phyloP scores from a whole-genome alignment of 106 monocot genomes.

The Apostasia shenzhenica region DNA sequence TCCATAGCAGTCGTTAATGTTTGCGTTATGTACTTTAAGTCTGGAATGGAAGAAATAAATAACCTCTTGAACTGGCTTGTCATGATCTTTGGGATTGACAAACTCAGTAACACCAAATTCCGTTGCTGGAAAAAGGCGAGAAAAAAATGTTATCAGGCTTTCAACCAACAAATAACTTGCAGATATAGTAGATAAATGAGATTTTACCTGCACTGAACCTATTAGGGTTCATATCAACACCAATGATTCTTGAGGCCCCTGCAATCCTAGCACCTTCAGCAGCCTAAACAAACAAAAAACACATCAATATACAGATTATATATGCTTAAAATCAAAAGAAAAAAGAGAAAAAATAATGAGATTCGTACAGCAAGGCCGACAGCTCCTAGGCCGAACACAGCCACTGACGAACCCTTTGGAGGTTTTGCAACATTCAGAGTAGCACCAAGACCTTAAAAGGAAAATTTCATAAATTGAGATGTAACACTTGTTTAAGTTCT shows the following conservation, averaged over 20 bases:
- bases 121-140: conserved; percentile 33
- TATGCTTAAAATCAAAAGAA: neutral
- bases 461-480: no score
- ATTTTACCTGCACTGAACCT: conserved; percentile 38
- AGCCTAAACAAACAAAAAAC: conserved; percentile 26
- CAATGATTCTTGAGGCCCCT: conserved; percentile 70
- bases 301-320: neutral
- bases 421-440: conserved; percentile 24
- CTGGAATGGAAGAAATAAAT: neutral
- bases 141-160: no score
- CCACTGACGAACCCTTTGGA: conserved; percentile 12
- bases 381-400: conserved; percentile 19
- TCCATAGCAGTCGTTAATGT: neutral
- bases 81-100: conserved; percentile 54
- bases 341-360: neutral
- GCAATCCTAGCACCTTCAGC: conserved; percentile 63
- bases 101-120: conserved; percentile 77
- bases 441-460: conserved; percentile 15
- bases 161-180: neutral
- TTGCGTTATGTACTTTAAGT: neutral
- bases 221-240: conserved; percentile 53
- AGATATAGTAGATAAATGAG: neutral
- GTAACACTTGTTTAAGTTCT: no score
- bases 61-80: conserved; percentile 87
- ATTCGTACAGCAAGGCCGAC: conserved; percentile 23